Evolutionary conservation across 768 basidiomycete species (phyloP).

Genomic region (Collybia sp.): DNA sequence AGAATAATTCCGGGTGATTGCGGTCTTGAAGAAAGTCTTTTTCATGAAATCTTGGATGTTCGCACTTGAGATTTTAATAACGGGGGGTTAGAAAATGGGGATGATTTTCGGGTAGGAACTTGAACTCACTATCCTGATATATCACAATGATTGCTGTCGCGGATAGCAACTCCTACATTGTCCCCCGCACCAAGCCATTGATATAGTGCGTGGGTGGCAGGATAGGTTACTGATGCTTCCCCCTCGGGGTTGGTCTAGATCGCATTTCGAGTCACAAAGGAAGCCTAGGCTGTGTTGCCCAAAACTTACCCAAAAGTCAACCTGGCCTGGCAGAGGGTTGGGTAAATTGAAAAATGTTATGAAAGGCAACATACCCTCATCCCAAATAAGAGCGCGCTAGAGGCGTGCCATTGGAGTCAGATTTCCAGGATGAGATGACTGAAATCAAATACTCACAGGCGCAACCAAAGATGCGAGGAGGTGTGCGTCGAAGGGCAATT

Average conservation of each 20-base stretch:
- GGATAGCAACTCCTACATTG: not conserved
- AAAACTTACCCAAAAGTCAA: no score
- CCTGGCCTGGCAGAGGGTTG: no score
- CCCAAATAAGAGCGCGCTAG: not conserved
- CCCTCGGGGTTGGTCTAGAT: constrained; percentile 5
- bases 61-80: no score
- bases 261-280: not conserved
- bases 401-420: not conserved
- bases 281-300: no score
- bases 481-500: constrained; percentile 1
- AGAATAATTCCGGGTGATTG: no score
- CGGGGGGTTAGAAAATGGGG: no score
- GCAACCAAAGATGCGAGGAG: not conserved
- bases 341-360: no score
- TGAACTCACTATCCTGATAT: no score
- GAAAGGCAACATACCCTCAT: not conserved
- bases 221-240: constrained; percentile 5
- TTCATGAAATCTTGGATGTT: no score
- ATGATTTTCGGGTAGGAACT: no score
- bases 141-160: no score
- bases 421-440: not conserved
- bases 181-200: constrained; percentile 3
- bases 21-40: no score
- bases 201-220: constrained; percentile 9
- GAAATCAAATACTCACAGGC: not conserved